Evolutionary conservation across 208 protist species (phyloP).

Genomic region (Kentomonas sorsogonicus): DNA sequence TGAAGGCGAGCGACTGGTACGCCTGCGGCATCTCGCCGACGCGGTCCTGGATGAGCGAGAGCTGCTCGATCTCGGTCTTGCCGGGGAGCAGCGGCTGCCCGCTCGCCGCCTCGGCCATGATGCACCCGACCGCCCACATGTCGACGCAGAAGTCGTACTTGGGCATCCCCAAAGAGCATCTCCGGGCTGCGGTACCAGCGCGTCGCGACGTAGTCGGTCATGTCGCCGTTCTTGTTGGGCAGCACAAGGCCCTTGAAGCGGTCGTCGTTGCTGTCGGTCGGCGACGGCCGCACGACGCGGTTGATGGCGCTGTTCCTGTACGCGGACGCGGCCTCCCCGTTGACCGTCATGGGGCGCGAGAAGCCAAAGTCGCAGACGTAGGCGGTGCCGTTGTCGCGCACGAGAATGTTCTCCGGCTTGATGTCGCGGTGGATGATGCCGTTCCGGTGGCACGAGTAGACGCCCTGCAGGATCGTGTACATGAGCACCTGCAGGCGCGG

Average conservation of each 20-base stretch:
- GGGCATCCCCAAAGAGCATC: slow-evolving; percentile 80
- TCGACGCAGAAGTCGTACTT: slow-evolving; percentile 79
- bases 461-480: slow-evolving; percentile 84
- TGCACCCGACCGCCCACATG: slow-evolving; percentile 88
- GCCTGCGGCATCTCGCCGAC: slow-evolving; percentile 49
- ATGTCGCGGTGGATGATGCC: slow-evolving; percentile 91
- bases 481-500: slow-evolving; percentile 59
- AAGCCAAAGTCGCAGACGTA: slow-evolving; percentile 91
- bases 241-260: slow-evolving; percentile 20
- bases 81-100: slow-evolving; percentile 84
- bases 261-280: neutral
- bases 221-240: slow-evolving; percentile 26
- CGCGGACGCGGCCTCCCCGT: slow-evolving; percentile 1
- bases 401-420: slow-evolving; percentile 90
- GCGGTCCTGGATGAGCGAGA: slow-evolving; percentile 72
- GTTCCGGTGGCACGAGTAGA: slow-evolving; percentile 88
- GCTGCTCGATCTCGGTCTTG: slow-evolving; percentile 80
- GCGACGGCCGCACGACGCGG: neutral
- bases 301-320: neutral
- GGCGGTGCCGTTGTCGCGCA: slow-evolving; percentile 43
- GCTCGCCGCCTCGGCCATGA: slow-evolving; percentile 85
- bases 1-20: slow-evolving; percentile 28
- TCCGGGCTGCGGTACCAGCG: slow-evolving; percentile 92
- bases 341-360: slow-evolving; percentile 39
- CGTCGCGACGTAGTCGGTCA: slow-evolving; percentile 91